Base-by-base conservation (phyloP, 805 yeast species). In the Candida verbasci region DNA sequence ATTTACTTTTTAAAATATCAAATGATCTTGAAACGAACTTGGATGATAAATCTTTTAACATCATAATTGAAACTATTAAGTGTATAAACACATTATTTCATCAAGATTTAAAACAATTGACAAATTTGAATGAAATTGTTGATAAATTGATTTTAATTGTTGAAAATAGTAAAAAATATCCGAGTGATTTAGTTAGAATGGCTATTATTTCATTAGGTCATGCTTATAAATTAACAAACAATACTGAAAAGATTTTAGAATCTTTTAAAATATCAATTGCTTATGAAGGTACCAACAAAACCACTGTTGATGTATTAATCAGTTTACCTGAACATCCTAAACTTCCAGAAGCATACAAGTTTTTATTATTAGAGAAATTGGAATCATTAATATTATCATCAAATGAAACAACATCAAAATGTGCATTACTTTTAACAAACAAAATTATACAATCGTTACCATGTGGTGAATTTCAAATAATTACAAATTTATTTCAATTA, bases 101-200 rank as follows among this genome's bases (percentile, higher is more conserved):
- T 15, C 20, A 22, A 16, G 26, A 22, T 12, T n/a, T n/a, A n/a
- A n/a, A n/a, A n/a, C 9, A 17, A 6, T n/a, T 34, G n/a, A 7
- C 24, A 17, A 17, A 16, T 14, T 17, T 28, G 15, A 30, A 40
- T 12, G 28, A 14, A 5, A 43, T 55, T 24, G 44, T 54, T n/a
- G 38, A 45, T 8, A 35, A 52, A 8, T 43, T 57, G 20, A 39
- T 46, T 15, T 35, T 23, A 14, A 56, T 50, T 30, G 42, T 49
- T 17, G 39, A 44, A 9, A 46, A 52, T n/a, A 40, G 35, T 26
- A 55, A 53, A 25, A 43, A 45, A 14, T 57, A 54, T 35, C 49
- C 66, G 2, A 48, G 58, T 34, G 66, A 60, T 15, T 43, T 62
- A 17, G 45, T 60, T 31, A 58, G 55, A 33, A 41, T 47, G 11